These are phyloP conservation scores for Colletotrichum spaethianum DNA, from an alignment of 2,329 filamentous ascomycete genomes.

Conservation along the genomic window DNA sequence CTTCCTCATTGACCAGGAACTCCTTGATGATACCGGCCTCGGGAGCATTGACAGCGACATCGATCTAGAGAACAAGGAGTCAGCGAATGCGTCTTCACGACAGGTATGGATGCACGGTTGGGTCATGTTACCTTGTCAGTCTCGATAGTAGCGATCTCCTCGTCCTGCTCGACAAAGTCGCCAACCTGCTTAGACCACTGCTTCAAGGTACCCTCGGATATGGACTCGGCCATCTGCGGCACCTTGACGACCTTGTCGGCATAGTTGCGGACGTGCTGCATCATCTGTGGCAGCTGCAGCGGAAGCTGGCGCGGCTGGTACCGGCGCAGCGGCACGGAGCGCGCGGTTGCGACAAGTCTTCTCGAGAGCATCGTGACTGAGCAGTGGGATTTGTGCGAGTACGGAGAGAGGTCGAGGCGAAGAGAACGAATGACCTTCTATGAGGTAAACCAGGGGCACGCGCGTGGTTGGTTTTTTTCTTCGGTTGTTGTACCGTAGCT, in stretches of 20 bases:
- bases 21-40: conserved; percentile 93
- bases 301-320: conserved; percentile 50
- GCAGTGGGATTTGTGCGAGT: not conserved
- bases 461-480: conserved; percentile 2
- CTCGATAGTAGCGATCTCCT: conserved; percentile 98
- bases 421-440: not conserved
- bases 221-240: conserved; percentile 98
- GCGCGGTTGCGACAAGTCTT: conserved; percentile 58
- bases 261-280: conserved; percentile 72
- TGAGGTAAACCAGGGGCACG: conserved; percentile 3
- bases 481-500: not conserved
- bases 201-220: conserved; percentile 96
- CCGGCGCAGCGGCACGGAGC: conserved; percentile 60
- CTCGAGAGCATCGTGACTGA: conserved; percentile 59
- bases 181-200: conserved; percentile 94
- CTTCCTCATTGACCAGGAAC: conserved; percentile 91
- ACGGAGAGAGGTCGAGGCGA: not conserved
- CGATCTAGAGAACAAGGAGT: conserved; percentile 75
- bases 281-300: conserved; percentile 63
- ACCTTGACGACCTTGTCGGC: conserved; percentile 93
- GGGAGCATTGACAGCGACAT: conserved; percentile 95
- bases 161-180: conserved; percentile 94
- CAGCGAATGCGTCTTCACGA: not conserved
- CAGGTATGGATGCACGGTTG: conserved; percentile 6
- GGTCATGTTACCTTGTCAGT: conserved; percentile 87